A percentile compares a stretch with the other conserved stretches of the same genome.
phyloP scores from a whole-genome alignment of 1,139 yeast genomes.

The Saccharomyces hybrid region DNA sequence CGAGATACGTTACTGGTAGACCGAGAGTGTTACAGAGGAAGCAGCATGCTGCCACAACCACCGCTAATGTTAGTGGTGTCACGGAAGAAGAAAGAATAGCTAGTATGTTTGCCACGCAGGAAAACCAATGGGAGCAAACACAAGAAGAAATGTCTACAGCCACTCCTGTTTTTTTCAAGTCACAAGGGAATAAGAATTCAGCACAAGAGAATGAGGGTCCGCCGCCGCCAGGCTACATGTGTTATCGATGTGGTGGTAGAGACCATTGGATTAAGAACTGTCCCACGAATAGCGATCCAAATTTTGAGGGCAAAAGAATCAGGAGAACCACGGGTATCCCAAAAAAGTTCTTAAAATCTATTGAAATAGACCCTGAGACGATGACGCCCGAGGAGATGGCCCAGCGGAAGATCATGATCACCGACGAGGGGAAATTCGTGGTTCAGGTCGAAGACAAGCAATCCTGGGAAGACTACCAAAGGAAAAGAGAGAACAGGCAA shows the following conservation, averaged over 20 bases:
- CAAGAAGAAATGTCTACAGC: slow-evolving; percentile 84
- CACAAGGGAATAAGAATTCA: slow-evolving; percentile 17
- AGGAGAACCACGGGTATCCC: slow-evolving; percentile 97
- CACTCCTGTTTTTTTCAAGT: slow-evolving; percentile 51
- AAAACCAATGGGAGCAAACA: slow-evolving; percentile 88
- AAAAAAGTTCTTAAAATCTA: slow-evolving; percentile 77
- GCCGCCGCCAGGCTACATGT: slow-evolving; percentile 93
- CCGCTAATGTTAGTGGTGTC: slow-evolving; percentile 30
- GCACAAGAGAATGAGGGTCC: slow-evolving; percentile 34
- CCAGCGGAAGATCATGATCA: slow-evolving; percentile 74
- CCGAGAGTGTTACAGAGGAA: slow-evolving; percentile 47
- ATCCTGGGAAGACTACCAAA: slow-evolving; percentile 85
- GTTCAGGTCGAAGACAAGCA: slow-evolving; percentile 89
- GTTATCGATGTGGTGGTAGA: slow-evolving; percentile 93
- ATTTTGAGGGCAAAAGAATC: slow-evolving; percentile 84
- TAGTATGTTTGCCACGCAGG: slow-evolving; percentile 87
- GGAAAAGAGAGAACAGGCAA: slow-evolving; percentile 50
- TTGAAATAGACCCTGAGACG: slow-evolving; percentile 51
- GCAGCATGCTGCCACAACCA: slow-evolving; percentile 10
- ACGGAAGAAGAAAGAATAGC: slow-evolving; percentile 84
- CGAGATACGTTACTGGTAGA: slow-evolving; percentile 80
- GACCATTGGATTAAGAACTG: slow-evolving; percentile 96
- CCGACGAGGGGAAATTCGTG: slow-evolving; percentile 92
- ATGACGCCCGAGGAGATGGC: slow-evolving; percentile 53
- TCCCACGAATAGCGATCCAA: slow-evolving; percentile 89